Base-by-base conservation (phyloP, 768 basidiomycete species). In the Trametes maxima region DNA sequence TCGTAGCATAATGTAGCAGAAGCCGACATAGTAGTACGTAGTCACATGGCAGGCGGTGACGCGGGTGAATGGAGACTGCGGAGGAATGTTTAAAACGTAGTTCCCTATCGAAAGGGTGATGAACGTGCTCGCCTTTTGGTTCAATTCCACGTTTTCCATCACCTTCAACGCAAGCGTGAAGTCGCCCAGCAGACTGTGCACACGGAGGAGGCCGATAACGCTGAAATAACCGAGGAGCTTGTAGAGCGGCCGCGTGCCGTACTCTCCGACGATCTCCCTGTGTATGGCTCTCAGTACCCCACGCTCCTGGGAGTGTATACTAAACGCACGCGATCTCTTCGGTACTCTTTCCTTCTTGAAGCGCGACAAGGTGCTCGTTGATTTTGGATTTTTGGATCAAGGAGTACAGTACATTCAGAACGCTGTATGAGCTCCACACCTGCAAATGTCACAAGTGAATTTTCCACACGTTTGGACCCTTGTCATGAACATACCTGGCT, bases 341-440 rank as follows among this genome's bases (percentile, higher is more conserved):
- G 0, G 84, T 78, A 10, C 85, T 80, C 74, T 91, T 90, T 24
- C 94, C 92, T 65, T 87, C 81, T 68, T 91, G 85, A 59, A 88
- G 84, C 7, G 96, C 95, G 61, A 79, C 72, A 61, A 99, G 87
- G 75, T 95, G 92, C 73, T 98, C 95, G 75, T 95, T 94, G 75
- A 95, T 92, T 74, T 88, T 88, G 5, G 91, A 93, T 76, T 98
- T 98, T 83, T 98, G 96, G 65, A 99, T 95, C 68, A 99, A 83
- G 19, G 95, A 98, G 79, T 99, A 99, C 25, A 99, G 82, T 40
- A 99, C 96, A 77, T 99, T 98, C 68, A 99, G 83, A 25, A 98
- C 96, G 64, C 92, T 95, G 79, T 99, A 99, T 52, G 94, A 96
- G 68, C 90, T 94, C 97, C 97, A 99, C 59, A 95, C 89, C 85